phyloP scores from a whole-genome alignment of 352 stramenopile species.

The Phytopythium helicoides region DNA sequence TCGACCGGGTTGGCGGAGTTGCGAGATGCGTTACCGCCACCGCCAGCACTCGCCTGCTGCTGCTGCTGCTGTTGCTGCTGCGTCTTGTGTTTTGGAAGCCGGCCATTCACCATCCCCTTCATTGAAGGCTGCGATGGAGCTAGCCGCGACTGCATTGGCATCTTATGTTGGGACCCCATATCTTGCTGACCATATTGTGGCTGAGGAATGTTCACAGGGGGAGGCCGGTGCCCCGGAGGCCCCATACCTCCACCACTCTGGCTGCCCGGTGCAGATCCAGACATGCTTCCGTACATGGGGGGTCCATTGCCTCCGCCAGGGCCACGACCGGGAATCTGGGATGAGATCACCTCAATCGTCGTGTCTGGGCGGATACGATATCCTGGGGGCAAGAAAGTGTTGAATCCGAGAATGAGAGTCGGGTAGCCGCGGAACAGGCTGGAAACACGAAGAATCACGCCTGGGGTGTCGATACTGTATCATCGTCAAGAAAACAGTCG shows the following conservation, averaged over 20 bases:
- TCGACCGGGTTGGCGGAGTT: constrained; percentile 91
- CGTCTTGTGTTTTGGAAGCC: constrained; percentile 53
- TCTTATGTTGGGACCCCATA: constrained; percentile 27
- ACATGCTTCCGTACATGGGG: constrained; percentile 32
- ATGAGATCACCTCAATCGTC: constrained; percentile 76
- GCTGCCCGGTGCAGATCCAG: constrained; percentile 10
- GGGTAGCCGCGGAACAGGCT: constrained; percentile 98
- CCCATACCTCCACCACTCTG: constrained; percentile 21
- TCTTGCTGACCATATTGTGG: constrained; percentile 60
- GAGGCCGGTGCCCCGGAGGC: constrained; percentile 50
- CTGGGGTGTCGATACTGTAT: constrained; percentile 95
- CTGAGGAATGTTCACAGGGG: constrained; percentile 68
- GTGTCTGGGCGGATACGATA: constrained; percentile 87
- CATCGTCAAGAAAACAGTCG: neutral
- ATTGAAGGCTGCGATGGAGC: constrained; percentile 23
- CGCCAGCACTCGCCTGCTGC: constrained; percentile 2
- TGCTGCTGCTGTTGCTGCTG: constrained; percentile 18
- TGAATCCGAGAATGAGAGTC: constrained; percentile 98
- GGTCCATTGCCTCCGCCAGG: constrained; percentile 11
- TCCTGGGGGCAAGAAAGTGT: constrained; percentile 98
- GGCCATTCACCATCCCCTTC: constrained; percentile 34
- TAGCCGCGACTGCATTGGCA: constrained; percentile 42
- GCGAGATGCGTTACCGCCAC: constrained; percentile 24
- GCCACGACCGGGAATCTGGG: constrained; percentile 51
- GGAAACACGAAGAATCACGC: constrained; percentile 98